Percentiles rank a stretch among this genome's conserved stretches.
Evolutionary conservation across 768 basidiomycete genomes (phyloP).

Genomic region (Panellus pusillus): DNA sequence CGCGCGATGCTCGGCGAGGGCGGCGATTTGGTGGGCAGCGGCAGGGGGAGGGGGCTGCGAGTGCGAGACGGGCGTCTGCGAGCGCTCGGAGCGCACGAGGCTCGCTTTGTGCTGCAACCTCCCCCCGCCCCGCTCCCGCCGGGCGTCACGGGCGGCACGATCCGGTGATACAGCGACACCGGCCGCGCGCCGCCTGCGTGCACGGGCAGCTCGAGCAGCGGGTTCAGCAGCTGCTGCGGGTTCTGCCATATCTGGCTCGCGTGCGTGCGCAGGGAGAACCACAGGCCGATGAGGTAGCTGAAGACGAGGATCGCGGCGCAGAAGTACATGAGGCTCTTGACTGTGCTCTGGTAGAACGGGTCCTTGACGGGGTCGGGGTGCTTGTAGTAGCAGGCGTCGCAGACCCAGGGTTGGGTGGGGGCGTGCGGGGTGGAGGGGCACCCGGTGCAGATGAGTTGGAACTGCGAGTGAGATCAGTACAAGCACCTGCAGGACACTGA

Average conservation of each 20-base stretch:
- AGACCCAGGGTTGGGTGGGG: constrained; percentile 70
- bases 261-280: no score
- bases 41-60: no score
- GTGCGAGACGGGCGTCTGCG: constrained; percentile 19
- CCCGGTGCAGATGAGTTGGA: constrained; percentile 81
- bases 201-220: no score
- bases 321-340: no score
- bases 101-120: constrained; percentile 17
- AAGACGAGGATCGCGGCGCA: no score
- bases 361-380: constrained; percentile 92
- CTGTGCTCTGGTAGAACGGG: no score
- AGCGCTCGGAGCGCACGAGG: constrained; percentile 7
- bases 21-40: constrained; percentile 26
- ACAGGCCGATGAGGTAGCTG: no score
- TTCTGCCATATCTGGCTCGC: no score
- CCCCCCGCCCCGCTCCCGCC: no score
- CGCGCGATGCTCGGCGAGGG: constrained; percentile 46
- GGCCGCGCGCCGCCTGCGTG: constrained; percentile 62
- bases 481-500: no score
- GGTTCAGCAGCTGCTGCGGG: no score
- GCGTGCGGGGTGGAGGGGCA: constrained; percentile 57
- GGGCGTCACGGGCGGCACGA: constrained; percentile 43
- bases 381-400: constrained; percentile 91
- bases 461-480: constrained; percentile 48
- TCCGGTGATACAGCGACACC: constrained; percentile 66